Base-by-base conservation (phyloP, 345 rosid genomes). In the Ricinus communis region DNA sequence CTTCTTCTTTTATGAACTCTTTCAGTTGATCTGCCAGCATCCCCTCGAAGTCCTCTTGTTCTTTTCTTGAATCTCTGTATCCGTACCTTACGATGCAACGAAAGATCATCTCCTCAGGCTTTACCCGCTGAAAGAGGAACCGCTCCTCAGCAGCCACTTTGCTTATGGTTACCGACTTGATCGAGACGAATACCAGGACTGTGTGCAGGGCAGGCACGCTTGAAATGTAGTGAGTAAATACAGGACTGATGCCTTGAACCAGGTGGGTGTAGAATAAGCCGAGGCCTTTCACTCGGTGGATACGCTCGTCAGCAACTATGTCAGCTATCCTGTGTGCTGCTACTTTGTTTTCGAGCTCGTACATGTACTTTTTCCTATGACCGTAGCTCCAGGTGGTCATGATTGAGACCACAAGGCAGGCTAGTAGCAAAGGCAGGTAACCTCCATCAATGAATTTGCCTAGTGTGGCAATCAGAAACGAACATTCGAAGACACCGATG, bases 51-150 rank as follows among this genome's bases (percentile, higher is more conserved):
- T 5, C n/a, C 30, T 78, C 81, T 0, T 65, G 62, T 46, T 84
- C 82, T 0, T 81, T 69, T 21, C 68, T 27, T 5, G 74, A 28
- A 19, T 86, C 86, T 0, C 51, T 74, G 73, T 86, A 88, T 5
- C 93, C 88, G 0, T 84, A 82, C 50, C 89, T 75, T 36, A 76
- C 90, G 0, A 84, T 70, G 33, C 92, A 87, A 1, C 76, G 60
- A 59, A 79, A 81, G 10, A 84, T 67, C 6, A 84, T 65, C 24
- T 72, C 84, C 4, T 31, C 49, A 0, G 81, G 80, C 1, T 72
- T 73, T 9, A 81, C 80, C 45, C 87, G 46, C 0, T 79, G 62
- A 25, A 86, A 86, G 40, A 80, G 45, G 60, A 80, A 82, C 31
- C 87, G 71, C 52, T 84, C 87, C 16, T 73, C 84, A 0, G 8